Evolutionary conservation across 257 asterid species (phyloP), one percentile per base, ranked within the genome.

Genomic region (Fraxinus excelsior): DNA sequence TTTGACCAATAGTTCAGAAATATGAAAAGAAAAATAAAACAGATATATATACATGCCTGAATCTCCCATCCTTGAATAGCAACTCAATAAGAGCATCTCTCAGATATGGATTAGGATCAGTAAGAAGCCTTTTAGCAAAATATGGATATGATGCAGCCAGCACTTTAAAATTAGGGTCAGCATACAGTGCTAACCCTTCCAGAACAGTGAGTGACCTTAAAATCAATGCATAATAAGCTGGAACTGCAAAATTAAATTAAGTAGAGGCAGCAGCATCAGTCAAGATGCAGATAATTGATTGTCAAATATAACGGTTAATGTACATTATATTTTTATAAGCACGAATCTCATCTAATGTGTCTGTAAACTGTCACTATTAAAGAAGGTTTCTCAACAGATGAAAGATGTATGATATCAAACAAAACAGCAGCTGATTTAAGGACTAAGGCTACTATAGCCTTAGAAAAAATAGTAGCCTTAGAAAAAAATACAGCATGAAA

Each of bases 131-230:
- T 82, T 96, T 96, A 68, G 99, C 99, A 73, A 96, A 96, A 86
- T 96, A 96, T 28, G 99, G 99, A 89, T 96, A 96, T n/a, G 99
- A 93, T 25, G 99, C 99, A 73, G 99, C 99, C 86, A 96, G 81
- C 69, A 96, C 99, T 88, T 96, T 96, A 67, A 96, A 96, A 80
- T 96, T 91, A 66, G 99, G 99, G 84, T 96, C 99, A 37, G 99
- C 99, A 75, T 88, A 88, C 56, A 96, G 90, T 71, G 99, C 99
- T 84, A 96, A 86, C 74, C 99, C 99, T 96, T 96, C 99, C 84
- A 96, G 89, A 71, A 96, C 98, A 49, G 99, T 96, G 83, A 96
- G 98, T 72, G 99, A 96, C 91, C 98, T 89, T 82, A 96, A 91
- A 83, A 96, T 96, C 92, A 96, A 86, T 56, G 99, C 98, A 82